Base-by-base conservation (phyloP, 495 filamentous ascomycete genomes). In the Sordaria brevicollis region DNA sequence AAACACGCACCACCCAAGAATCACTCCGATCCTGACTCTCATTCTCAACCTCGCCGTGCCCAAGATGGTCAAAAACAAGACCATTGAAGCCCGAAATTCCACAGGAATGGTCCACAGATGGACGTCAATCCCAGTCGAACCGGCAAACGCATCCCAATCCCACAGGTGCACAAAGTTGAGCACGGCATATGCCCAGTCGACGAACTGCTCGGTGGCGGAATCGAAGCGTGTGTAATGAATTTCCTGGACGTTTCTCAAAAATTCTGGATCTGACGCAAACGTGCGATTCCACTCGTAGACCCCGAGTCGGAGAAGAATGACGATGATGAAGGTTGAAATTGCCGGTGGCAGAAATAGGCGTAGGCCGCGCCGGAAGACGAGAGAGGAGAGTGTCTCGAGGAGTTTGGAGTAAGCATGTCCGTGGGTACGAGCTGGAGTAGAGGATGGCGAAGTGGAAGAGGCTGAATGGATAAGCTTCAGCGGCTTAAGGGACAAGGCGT, bases 91-190 rank as follows among this genome's bases (percentile, higher is more conserved):
- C 66, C 87, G 81, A 71, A 90, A 90, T 74, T 92, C 89, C 33
- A 91, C 84, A 0, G 89, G 89, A n/a, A 92, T 90, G 31, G 89
- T 92, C 89, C 89, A 92, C 0, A 91, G 79, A 70, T 90, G 89
- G 5, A 88, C 85, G 67, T 91, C 89, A 73, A 91, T 89, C 38
- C 71, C 78, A 76, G 75, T 86, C 74, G 72, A 85, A 77, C 73
- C 83, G 75, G 69, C 78, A 68, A 72, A 79, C 57, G 68, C 75
- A 34, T 76, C 77, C 81, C 80, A 83, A 39, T 78, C 77, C 77
- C 79, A 82, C 4, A 81, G 67, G 29, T 83, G 79, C 31, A 83
- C 68, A 43, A 84, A 80, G 15, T 74, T 54, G 34, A 72, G 76
- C 79, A 83, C 77, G 62, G 74, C 72, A 21, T 57, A 29, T 19